A percentile compares a stretch with the other conserved stretches of the same genome.
Conservation (phyloP, 2,329 filamentous ascomycete species). For the Cryphonectria naterciae region DNA sequence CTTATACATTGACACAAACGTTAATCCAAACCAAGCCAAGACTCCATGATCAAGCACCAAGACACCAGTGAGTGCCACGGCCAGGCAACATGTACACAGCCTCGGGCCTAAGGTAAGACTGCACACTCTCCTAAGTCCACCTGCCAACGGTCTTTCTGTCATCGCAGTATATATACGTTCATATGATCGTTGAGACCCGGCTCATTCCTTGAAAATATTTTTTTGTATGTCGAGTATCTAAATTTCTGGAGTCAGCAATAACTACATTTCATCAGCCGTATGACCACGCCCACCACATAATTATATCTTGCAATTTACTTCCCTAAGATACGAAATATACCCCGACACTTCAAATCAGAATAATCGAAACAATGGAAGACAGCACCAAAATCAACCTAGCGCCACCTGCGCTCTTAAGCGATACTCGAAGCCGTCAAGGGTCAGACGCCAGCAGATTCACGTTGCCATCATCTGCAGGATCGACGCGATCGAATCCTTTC, state of each 20-base stretch:
- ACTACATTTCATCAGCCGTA: background rate
- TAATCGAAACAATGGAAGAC: slow-evolving; percentile 10
- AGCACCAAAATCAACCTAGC: slow-evolving; percentile 13
- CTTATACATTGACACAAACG: slow-evolving; percentile 14
- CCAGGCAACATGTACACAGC: slow-evolving; percentile 26
- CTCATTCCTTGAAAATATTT: background rate
- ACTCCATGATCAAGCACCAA: slow-evolving; percentile 5
- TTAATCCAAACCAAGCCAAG: slow-evolving; percentile 7
- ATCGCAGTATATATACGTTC: background rate
- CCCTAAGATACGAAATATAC: background rate
- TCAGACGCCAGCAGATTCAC: slow-evolving; percentile 24
- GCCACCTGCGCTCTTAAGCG: slow-evolving; percentile 21
- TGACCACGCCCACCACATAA: background rate
- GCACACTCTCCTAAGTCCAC: background rate
- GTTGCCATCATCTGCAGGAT: slow-evolving; percentile 22
- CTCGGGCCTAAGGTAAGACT: background rate
- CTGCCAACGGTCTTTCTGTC: background rate
- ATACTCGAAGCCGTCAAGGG: slow-evolving; percentile 23
- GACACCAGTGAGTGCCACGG: slow-evolving; percentile 16
- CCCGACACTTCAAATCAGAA: no score
- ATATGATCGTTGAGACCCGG: background rate
- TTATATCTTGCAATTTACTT: background rate
- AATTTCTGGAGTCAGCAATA: background rate
- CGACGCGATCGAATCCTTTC: slow-evolving; percentile 27
- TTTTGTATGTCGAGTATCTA: background rate